These are phyloP conservation scores for Tolypocladium sp. DNA, from an alignment of 2,329 filamentous ascomycete genomes.

Conservation along the genomic window DNA sequence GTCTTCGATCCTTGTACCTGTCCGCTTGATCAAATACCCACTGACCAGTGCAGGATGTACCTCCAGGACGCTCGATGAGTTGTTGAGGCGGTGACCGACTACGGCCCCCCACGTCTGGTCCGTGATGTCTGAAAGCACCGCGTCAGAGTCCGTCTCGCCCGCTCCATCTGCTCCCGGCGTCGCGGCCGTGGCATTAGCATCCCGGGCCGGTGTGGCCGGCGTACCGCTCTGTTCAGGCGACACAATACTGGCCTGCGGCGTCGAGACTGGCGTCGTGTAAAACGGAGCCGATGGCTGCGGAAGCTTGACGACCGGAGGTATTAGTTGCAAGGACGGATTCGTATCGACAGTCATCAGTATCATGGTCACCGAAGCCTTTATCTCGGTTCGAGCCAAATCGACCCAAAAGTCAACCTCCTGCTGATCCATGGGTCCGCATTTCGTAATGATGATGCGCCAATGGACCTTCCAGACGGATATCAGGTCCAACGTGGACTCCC, in stretches of 20 bases:
- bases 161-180: constrained; percentile 34
- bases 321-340: constrained; percentile 52
- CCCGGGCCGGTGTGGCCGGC: constrained; percentile 38
- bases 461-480: constrained; percentile 61
- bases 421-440: constrained; percentile 58
- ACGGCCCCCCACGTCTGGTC: constrained; percentile 73
- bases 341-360: constrained; percentile 58
- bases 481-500: constrained; percentile 68
- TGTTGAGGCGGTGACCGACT: constrained; percentile 56
- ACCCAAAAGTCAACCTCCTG: constrained; percentile 56
- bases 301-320: constrained; percentile 45
- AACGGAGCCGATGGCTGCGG: constrained; percentile 34
- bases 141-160: constrained; percentile 41
- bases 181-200: constrained; percentile 27
- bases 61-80: constrained; percentile 45
- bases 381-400: constrained; percentile 41
- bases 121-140: constrained; percentile 60
- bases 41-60: constrained; percentile 49
- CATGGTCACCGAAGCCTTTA: constrained; percentile 40
- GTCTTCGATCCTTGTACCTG: constrained; percentile 46
- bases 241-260: constrained; percentile 50
- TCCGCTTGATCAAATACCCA: constrained; percentile 58
- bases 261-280: constrained; percentile 58
- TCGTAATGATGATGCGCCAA: constrained; percentile 70
- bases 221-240: constrained; percentile 51